phyloP scores from a whole-genome alignment of 1,139 yeast genomes.

The Yamadazyma triangularis region DNA sequence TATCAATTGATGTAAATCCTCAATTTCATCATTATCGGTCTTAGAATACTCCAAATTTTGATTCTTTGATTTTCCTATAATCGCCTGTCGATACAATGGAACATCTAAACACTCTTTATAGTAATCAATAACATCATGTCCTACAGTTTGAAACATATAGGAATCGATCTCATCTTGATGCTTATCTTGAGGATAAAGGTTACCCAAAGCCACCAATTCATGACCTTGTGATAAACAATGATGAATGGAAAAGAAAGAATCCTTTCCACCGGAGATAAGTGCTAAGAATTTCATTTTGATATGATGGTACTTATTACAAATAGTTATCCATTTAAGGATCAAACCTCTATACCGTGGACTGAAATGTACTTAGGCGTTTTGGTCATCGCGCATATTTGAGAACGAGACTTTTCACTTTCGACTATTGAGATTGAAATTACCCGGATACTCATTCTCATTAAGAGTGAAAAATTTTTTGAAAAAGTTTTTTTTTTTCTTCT shows the following conservation, averaged over 20 bases:
- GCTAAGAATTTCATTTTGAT: slow-evolving; percentile 95
- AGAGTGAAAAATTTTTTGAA: too few species aligned
- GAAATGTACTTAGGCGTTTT: too few species aligned
- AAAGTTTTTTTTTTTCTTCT: slow-evolving; percentile 7
- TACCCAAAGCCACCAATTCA: slow-evolving; percentile 78
- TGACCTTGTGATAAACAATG: slow-evolving; percentile 84
- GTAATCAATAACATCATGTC: slow-evolving; percentile 68
- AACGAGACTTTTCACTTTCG: too few species aligned
- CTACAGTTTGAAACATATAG: slow-evolving; percentile 98
- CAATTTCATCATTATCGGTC: slow-evolving; percentile 78
- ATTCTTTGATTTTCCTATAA: slow-evolving; percentile 59
- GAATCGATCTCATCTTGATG: slow-evolving; percentile 71
- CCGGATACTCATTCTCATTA: too few species aligned
- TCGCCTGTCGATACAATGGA: slow-evolving; percentile 73
- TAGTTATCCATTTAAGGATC: too few species aligned
- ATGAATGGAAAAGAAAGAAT: slow-evolving; percentile 82
- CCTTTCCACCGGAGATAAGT: slow-evolving; percentile 92
- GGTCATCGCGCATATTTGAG: too few species aligned
- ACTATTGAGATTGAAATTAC: too few species aligned
- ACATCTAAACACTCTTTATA: slow-evolving; percentile 71
- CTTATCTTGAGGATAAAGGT: slow-evolving; percentile 59
- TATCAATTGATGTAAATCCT: slow-evolving; percentile 61
- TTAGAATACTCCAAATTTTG: slow-evolving; percentile 62
- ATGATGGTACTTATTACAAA: too few species aligned
- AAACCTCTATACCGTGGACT: too few species aligned